A percentile compares a stretch with the other conserved stretches of the same genome.
phyloP scores from a whole-genome alignment of 495 filamentous ascomycete species.

The Podospora bellae-mahoneyi region DNA sequence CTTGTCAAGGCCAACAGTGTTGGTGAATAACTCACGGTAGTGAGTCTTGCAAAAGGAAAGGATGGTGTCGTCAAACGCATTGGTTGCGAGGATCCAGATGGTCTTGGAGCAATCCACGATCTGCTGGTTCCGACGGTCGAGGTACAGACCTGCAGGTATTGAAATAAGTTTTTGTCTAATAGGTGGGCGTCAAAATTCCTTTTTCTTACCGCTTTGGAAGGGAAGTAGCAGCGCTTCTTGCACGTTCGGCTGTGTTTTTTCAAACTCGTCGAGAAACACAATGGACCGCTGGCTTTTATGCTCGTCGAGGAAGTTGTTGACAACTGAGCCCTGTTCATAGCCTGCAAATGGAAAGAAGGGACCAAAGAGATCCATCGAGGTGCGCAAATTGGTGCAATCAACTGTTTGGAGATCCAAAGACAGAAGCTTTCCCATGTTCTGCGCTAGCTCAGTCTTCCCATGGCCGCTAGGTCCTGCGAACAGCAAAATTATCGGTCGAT shows the following conservation, averaged over 20 bases:
- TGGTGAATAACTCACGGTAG: background rate
- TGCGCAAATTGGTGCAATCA: conserved; percentile 42
- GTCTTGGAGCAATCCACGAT: conserved; percentile 50
- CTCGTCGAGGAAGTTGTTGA: background rate
- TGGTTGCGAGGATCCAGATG: conserved; percentile 57
- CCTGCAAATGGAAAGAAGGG: background rate
- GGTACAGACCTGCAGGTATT: background rate
- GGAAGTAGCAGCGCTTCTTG: background rate
- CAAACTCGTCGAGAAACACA: background rate
- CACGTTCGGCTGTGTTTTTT: background rate
- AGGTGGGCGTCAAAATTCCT: too few species aligned
- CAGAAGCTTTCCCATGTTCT: conserved; percentile 42
- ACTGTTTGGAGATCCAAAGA: conserved; percentile 40
- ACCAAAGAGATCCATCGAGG: background rate
- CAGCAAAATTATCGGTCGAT: conserved; percentile 40
- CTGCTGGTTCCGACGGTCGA: background rate
- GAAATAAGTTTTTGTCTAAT: too few species aligned
- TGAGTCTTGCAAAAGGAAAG: background rate
- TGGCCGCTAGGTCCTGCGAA: conserved; percentile 52
- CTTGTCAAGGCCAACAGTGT: background rate
- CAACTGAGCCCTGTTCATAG: background rate
- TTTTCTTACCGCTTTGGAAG: background rate
- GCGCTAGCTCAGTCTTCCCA: conserved; percentile 52
- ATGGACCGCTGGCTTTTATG: background rate
- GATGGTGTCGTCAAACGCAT: conserved; percentile 44